Base-by-base conservation (phyloP, 805 yeast genomes). In the Tetrapisispora phaffii region DNA sequence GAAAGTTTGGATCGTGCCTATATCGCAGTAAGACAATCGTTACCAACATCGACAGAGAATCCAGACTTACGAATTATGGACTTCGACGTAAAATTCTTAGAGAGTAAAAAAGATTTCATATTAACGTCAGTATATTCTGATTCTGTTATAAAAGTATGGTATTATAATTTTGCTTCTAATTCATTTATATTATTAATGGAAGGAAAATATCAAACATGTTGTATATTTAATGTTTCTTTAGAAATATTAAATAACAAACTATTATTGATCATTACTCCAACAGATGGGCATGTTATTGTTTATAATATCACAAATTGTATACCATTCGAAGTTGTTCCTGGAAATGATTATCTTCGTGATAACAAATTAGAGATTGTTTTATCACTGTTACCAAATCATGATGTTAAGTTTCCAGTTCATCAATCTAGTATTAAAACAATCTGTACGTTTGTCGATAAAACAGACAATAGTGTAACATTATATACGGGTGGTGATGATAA, bases 401-500 rank as follows among this genome's bases (percentile, higher is more conserved):
- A 34, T 1, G 50, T 68, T 34, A 67, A 70, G 41, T 73, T 76
- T 44, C 75, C 67, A 44, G 67, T 86, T 12, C 98, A 93, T 56
- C 96, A 89, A 60, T 86, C 90, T 33, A 87, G 96, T 34, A 74
- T 90, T 40, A 85, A 87, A 49, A 73, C 82, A 1, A 57, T 85
- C n/a, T 71, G 64, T 13, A 42, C 69, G 1, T 42, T 62, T 12
- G 54, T 48, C 2, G 45, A 41, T 35, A 40, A 43, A 1, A 31
- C 34, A 7, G 47, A 41, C 4, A 39, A 45, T 3, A 38, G 49
- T 45, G 44, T 66, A 2, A 57, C 63, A 20, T 60, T 85, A 4
- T 67, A 79, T 5, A 78, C 96, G 1, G 97, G 96, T 28, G 97
- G 98, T 44, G 98, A 93, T 59, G 98, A 93, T 56, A 89, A 90